Conservation (phyloP, 805 yeast genomes). For the Nadsonia fulvescens region DNA sequence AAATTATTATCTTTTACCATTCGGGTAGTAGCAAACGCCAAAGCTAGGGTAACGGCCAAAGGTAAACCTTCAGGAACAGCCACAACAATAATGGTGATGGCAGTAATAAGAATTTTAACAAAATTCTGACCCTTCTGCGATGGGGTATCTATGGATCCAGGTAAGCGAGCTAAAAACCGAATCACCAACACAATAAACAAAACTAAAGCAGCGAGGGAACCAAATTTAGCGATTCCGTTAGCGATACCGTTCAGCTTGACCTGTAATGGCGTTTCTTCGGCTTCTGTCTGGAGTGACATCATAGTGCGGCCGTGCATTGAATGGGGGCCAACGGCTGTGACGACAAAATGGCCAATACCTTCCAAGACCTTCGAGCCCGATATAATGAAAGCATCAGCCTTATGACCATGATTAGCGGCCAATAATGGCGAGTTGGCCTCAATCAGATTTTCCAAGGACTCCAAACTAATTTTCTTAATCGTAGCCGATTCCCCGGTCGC, state of each 20-base stretch:
- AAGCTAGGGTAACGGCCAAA: slow-evolving; percentile 85
- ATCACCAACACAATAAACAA: slow-evolving; percentile 64
- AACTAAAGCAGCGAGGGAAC: slow-evolving; percentile 68
- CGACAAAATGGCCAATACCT: slow-evolving; percentile 73
- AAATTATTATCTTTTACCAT: slow-evolving; percentile 94
- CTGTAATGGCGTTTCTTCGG: slow-evolving; percentile 81
- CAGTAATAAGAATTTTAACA: slow-evolving; percentile 70
- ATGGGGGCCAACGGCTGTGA: slow-evolving; percentile 78
- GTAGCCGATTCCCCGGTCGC: slow-evolving; percentile 90
- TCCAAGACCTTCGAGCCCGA: slow-evolving; percentile 80
- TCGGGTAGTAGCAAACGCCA: slow-evolving; percentile 95
- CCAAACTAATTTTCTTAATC: slow-evolving; percentile 51
- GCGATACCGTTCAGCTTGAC: slow-evolving; percentile 66
- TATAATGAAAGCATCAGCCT: slow-evolving; percentile 65
- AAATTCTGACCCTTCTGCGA: slow-evolving; percentile 74
- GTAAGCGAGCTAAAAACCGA: slow-evolving; percentile 48
- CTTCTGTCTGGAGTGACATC: slow-evolving; percentile 56
- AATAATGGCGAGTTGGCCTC: too few species aligned
- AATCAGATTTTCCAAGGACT: too few species aligned
- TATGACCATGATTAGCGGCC: too few species aligned
- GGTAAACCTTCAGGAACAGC: slow-evolving; percentile 99
- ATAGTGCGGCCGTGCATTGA: slow-evolving; percentile 87
- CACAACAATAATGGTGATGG: slow-evolving; percentile 89
- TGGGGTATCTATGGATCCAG: slow-evolving; percentile 29
- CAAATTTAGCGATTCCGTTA: slow-evolving; percentile 88